Evolutionary conservation across 345 rosid species (phyloP), one percentile per base, ranked within the genome.

Genomic region (Pseudoturritis turrita): DNA sequence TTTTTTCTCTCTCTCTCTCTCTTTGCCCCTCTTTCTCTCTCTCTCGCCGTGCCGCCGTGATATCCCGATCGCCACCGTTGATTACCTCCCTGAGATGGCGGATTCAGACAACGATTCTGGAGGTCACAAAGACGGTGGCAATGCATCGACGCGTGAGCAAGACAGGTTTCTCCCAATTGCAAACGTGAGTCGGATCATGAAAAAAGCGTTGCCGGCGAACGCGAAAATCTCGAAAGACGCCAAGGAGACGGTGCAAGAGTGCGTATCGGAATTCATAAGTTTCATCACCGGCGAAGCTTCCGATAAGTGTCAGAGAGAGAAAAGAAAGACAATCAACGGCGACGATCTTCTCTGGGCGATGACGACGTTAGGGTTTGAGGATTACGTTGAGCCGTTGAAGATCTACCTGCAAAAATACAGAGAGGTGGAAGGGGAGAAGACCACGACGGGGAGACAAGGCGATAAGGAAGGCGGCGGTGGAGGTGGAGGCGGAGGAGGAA

Each of bases 271-370:
- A 80, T 88, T 88, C 79, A 88, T 88, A 58, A 88, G 90, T 57
- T 88, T 88, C 77, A 80, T 88, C 57, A 88, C 93, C 25, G 93
- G 93, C 0, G 90, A 86, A 50, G 93, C 93, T 0, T 88, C 88
- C 15, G 93, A 88, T 62, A 88, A 88, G 88, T 88, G 93, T 36
- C 87, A 85, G 58, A 74, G 90, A 0, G 92, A 85, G 75, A 87
- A 87, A 75, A 72, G 92, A 75, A 87, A 87, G 84, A 87, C 92
- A 31, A 82, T 87, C 66, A 87, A 87, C 86, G 89, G 90, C 5
- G 92, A 87, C 25, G 92, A 88, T 78, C 82, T 88, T 70, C 82
- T 88, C 11, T 88, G 92, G 90, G 89, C 92, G 50, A 88, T 88
- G 92, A 88, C 88, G 28, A 88, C 93, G 26, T 74, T 88, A 8